These are phyloP conservation scores for Microglena sp. DNA, from an alignment of 139 green algal genomes.

Conservation along the genomic window DNA sequence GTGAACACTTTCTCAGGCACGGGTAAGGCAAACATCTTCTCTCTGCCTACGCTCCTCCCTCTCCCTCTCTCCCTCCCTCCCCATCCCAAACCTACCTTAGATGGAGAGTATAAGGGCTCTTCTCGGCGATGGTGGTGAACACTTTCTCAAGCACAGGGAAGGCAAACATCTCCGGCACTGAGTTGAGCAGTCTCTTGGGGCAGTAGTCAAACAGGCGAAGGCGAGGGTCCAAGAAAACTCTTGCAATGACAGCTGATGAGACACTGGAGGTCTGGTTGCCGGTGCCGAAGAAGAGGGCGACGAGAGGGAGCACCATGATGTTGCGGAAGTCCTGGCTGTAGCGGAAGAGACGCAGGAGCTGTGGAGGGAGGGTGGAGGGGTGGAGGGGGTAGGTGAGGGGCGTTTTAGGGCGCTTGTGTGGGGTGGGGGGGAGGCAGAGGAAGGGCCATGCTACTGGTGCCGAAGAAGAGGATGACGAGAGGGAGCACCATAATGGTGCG, in stretches of 20 bases:
- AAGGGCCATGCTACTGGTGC: no score
- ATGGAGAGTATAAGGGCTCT: no score
- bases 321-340: constrained; percentile 51
- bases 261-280: constrained; percentile 63
- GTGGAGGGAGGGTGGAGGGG: neutral
- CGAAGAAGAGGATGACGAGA: constrained; percentile 66
- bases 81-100: no score
- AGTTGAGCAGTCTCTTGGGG: constrained; percentile 41
- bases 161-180: constrained; percentile 19
- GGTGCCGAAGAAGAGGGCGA: constrained; percentile 46
- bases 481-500: constrained; percentile 57
- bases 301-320: constrained; percentile 59
- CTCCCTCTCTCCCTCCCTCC: no score
- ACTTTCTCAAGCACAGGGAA: neutral
- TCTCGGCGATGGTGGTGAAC: constrained; percentile 2
- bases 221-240: constrained; percentile 59
- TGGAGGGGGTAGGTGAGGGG: no score
- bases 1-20: constrained; percentile 35
- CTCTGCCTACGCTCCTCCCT: no score
- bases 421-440: no score
- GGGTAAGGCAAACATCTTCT: constrained; percentile 71
- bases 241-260: constrained; percentile 42
- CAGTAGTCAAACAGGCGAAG: constrained; percentile 62
- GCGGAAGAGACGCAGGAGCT: constrained; percentile 34
- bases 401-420: no score